Conservation (phyloP, 169 alveolate species). For the Babesia bovis region DNA sequence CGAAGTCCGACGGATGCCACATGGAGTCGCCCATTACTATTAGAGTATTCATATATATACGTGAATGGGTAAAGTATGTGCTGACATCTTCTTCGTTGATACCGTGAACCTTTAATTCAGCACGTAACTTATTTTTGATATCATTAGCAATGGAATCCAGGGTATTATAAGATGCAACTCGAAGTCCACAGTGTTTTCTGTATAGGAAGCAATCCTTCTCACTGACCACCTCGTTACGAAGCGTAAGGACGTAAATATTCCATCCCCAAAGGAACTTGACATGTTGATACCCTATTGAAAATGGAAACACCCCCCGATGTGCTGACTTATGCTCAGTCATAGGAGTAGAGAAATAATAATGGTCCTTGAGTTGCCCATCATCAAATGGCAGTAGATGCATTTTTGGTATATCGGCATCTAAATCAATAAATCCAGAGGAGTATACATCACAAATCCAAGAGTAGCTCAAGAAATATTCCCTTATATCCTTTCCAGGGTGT, state of each 20-base stretch:
- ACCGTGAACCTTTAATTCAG: slow-evolving; percentile 1
- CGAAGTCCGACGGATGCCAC: neutral
- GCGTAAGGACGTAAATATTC: slow-evolving; percentile 37
- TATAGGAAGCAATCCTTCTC: slow-evolving; percentile 21
- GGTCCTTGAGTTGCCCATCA: neutral
- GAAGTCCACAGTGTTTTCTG: slow-evolving; percentile 58
- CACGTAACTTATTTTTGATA: neutral
- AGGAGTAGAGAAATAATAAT: neutral
- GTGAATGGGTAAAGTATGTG: slow-evolving; percentile 15
- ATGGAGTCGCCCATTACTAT: slow-evolving; percentile 25
- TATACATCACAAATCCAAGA: slow-evolving; percentile 56
- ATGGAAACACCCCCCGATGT: neutral
- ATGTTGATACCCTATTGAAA: slow-evolving; percentile 4
- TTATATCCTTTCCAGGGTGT: neutral
- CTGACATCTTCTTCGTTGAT: slow-evolving; percentile 32
- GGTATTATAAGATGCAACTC: neutral
- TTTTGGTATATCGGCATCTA: neutral
- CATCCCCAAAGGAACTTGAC: slow-evolving; percentile 65
- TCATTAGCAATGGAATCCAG: slow-evolving; percentile 18
- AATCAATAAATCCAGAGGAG: slow-evolving; percentile 38
- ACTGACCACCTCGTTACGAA: neutral
- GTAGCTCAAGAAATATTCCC: slow-evolving; percentile 25
- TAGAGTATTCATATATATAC: slow-evolving; percentile 39
- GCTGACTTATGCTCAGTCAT: neutral
- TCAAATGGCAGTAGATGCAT: neutral